These are phyloP conservation scores for Trifolium fragiferum DNA, from an alignment of 306 rosid genomes.

Conservation along the genomic window DNA sequence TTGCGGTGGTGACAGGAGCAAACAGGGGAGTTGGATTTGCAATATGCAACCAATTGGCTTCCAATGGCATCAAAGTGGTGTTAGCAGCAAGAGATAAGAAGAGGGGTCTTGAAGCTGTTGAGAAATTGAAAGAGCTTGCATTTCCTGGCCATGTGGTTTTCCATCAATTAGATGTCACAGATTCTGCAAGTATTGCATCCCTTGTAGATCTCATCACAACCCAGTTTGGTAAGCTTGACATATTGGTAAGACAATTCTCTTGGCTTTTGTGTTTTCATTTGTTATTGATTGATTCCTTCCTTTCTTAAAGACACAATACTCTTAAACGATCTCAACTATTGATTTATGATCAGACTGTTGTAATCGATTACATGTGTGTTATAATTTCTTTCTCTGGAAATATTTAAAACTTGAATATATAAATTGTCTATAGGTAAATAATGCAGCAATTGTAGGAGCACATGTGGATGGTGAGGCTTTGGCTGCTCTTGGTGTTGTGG, in stretches of 20 bases:
- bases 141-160: not conserved
- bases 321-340: too few relatives aligned
- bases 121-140: not conserved
- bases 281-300: too few relatives aligned
- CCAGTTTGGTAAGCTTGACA: slow-evolving; percentile 7
- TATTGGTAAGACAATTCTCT: not conserved
- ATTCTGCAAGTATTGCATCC: not conserved
- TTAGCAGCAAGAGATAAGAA: slow-evolving; percentile 37
- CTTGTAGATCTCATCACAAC: not conserved
- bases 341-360: too few relatives aligned
- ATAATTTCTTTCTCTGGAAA: too few relatives aligned
- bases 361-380: too few relatives aligned
- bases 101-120: slow-evolving; percentile 37
- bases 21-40: slow-evolving; percentile 36
- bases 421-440: slow-evolving; percentile 49
- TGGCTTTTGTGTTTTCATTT: not conserved
- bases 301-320: too few relatives aligned
- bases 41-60: slow-evolving; percentile 32
- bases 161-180: slow-evolving; percentile 7
- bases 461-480: slow-evolving; percentile 41
- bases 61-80: slow-evolving; percentile 32
- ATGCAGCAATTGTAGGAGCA: slow-evolving; percentile 53
- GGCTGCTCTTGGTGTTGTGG: slow-evolving; percentile 39
- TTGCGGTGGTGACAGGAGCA: slow-evolving; percentile 39
- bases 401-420: too few relatives aligned